Conservation (phyloP, 495 filamentous ascomycete genomes). For the Penicillium macrosclerotiorum region DNA sequence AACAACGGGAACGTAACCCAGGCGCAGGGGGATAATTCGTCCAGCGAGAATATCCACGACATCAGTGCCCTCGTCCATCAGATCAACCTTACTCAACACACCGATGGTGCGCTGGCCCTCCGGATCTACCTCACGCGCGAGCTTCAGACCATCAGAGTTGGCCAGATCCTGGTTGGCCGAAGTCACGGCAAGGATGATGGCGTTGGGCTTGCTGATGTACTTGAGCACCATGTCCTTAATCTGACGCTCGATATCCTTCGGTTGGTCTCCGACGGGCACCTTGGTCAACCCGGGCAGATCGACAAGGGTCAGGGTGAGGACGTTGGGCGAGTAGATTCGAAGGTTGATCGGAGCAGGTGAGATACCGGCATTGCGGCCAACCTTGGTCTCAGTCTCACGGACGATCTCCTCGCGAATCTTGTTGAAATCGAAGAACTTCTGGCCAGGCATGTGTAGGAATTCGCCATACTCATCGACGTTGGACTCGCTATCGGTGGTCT, state of each 20-base stretch:
- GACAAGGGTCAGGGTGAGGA: constrained; percentile 94
- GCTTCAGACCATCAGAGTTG: constrained; percentile 96
- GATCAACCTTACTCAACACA: constrained; percentile 97
- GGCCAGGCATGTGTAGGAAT: constrained; percentile 95
- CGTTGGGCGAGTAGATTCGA: constrained; percentile 96
- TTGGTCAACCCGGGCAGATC: constrained; percentile 97
- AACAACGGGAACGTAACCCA: constrained; percentile 98
- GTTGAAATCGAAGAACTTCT: constrained; percentile 99
- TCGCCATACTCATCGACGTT: constrained; percentile 98
- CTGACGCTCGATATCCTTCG: constrained; percentile 95
- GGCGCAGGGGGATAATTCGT: constrained; percentile 89
- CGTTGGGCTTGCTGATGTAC: constrained; percentile 96
- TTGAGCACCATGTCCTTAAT: constrained; percentile 99
- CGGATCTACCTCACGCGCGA: constrained; percentile 95
- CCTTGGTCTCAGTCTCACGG: constrained; percentile 94
- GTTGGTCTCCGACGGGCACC: constrained; percentile 97
- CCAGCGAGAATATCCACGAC: constrained; percentile 99
- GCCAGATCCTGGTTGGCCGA: constrained; percentile 96
- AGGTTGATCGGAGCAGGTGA: constrained; percentile 95
- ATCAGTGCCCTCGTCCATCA: constrained; percentile 99
- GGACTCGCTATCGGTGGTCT: constrained; percentile 76
- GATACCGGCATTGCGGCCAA: constrained; percentile 93
- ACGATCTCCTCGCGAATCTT: constrained; percentile 99
- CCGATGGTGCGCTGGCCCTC: constrained; percentile 98
- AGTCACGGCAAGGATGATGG: constrained; percentile 96